Conservation (phyloP, 768 basidiomycete genomes). For the Tricholomella constricta region DNA sequence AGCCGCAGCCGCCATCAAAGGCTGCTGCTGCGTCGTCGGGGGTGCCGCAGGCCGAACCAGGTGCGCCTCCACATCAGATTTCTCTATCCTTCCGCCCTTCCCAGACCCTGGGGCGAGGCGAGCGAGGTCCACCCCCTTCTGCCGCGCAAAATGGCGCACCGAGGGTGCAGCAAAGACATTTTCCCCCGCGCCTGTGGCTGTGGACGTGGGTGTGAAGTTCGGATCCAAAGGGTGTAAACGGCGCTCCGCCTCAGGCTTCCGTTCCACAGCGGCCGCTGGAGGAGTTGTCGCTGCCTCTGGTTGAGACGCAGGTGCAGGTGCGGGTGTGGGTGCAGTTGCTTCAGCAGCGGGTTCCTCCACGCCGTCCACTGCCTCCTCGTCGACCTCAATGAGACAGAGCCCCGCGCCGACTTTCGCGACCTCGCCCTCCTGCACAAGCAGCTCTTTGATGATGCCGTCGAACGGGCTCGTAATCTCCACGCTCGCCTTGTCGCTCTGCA, state of each 20-base stretch:
- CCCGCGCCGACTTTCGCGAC: constrained; percentile 81
- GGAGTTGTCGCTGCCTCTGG: neutral
- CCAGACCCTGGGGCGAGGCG: constrained; percentile 68
- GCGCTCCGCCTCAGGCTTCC: constrained; percentile 15
- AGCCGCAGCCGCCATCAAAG: constrained; percentile 10
- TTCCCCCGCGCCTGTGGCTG: neutral
- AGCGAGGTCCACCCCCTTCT: constrained; percentile 62
- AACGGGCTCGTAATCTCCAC: constrained; percentile 90
- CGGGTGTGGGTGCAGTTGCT: neutral
- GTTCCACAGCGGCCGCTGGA: neutral
- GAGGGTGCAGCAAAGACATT: constrained; percentile 73
- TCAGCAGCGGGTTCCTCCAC: constrained; percentile 18
- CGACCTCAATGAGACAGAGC: constrained; percentile 81
- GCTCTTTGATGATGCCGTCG: constrained; percentile 70
- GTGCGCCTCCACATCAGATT: constrained; percentile 68
- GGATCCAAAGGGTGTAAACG: constrained; percentile 61
- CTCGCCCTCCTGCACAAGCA: constrained; percentile 79
- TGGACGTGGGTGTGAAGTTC: constrained; percentile 29
- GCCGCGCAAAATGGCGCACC: constrained; percentile 74
- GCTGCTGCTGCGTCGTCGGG: neutral
- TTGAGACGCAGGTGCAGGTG: neutral
- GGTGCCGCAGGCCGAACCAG: constrained; percentile 26
- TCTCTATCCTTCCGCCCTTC: constrained; percentile 74
- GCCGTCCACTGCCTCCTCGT: constrained; percentile 48
- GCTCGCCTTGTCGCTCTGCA: constrained; percentile 88